Base-by-base conservation (phyloP, 768 basidiomycete genomes). In the Saitozyma sp. region DNA sequence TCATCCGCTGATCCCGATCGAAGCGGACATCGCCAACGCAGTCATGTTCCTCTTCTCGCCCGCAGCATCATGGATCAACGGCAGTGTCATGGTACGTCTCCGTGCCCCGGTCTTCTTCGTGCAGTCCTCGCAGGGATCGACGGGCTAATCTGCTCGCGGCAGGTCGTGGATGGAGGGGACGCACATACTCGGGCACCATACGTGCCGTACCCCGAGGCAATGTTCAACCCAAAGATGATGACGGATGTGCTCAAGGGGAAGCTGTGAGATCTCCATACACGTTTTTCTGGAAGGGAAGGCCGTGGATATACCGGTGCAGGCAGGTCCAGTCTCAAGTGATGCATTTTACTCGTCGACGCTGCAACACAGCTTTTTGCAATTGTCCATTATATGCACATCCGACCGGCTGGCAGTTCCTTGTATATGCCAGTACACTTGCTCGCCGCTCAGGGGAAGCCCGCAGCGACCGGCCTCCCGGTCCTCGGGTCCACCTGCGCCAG, bases 41-140 rank as follows among this genome's bases (percentile, higher is more conserved):
- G 82, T 89, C 0, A 81, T 90, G 3, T 94, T 91, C 80, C 82
- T 94, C 48, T 91, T 92, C 81, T 91, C 90, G 69, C 85, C 86
- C 54, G 90, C 89, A 4, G 90, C 89, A 11, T 80, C 85, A 7
- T 90, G 84, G 76, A 85, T 92, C 61, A 88, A 88, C 1, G 90
- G 90, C 4, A 88, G 89, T 68, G 79, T 89, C n/a, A 76, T 91
- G 42, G 83, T 84, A 58, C 54, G 79, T 75, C 39, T 14, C 29
- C 5, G 29, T 29, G 29, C 5, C 29, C 5, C 29, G 29, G 29
- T 43, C n/a, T 17, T 13, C 7, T 20, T 14, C n/a, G 39, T n/a
- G 8, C 29, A 38, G 39, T 14, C 2, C 20, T n/a, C 7, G 7
- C 2, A 40, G 2, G 40, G 43, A 6, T 17, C 6, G 37, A 45